Conservation (phyloP, 345 rosid genomes). For the Eutrema japonicum region DNA sequence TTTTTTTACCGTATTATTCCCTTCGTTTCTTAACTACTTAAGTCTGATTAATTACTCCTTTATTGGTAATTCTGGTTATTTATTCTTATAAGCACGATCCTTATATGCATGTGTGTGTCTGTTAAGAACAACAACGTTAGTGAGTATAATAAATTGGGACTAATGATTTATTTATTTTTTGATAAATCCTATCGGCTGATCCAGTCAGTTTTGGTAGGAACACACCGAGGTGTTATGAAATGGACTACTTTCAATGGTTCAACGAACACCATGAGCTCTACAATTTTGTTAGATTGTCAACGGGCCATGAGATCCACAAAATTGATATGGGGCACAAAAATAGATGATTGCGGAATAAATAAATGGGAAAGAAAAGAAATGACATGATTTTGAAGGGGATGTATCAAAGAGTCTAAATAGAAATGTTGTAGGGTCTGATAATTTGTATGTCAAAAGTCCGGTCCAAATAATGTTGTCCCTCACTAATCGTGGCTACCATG, state of each 20-base stretch:
- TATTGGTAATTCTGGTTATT: too few species aligned
- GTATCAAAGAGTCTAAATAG: conserved; percentile 36
- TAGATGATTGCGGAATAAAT: background rate
- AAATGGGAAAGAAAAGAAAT: conserved; percentile 14
- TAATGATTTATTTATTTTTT: background rate
- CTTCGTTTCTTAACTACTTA: background rate
- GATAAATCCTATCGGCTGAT: too few species aligned
- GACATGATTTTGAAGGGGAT: conserved; percentile 39
- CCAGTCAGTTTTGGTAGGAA: too few species aligned
- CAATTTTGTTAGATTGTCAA: too few species aligned
- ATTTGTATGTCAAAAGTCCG: conserved; percentile 25
- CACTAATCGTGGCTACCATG: conserved; percentile 47
- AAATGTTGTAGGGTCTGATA: conserved; percentile 41
- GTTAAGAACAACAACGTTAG: background rate
- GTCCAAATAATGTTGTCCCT: conserved; percentile 49
- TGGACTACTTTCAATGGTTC: too few species aligned
- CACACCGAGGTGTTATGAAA: too few species aligned
- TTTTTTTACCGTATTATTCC: background rate
- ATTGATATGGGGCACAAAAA: too few species aligned
- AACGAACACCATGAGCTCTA: too few species aligned
- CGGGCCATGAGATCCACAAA: too few species aligned
- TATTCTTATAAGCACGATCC: too few species aligned
- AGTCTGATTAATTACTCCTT: too few species aligned
- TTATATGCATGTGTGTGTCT: background rate
- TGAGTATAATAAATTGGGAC: background rate